Base-by-base conservation (phyloP, 768 basidiomycete species). In the Rhizopogon vesiculosus region DNA sequence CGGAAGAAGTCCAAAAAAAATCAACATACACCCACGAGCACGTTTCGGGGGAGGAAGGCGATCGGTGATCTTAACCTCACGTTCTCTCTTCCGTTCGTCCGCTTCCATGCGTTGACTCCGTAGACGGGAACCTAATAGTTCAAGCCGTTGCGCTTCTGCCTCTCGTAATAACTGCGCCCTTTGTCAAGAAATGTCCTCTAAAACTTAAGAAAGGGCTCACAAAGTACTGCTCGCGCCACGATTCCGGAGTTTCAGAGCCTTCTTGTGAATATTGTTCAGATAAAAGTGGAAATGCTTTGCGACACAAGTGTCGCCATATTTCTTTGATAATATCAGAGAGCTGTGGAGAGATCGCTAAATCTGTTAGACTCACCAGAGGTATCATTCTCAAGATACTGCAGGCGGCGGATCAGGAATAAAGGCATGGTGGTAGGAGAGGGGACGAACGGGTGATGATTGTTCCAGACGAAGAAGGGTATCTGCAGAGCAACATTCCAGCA, bases 1-100 rank as follows among this genome's bases (percentile, higher is more conserved):
- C 40, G 38, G 43, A 42, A 31, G 15, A 38, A 44, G 29, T 12
- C 15, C 12, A 45, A 64, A 28, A 25, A 13, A 18, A 28, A 7
- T 12, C 12, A n/a, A 45, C 44, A 3, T 55, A 33, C 33, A 55
- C 7, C 52, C 39, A 71, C 79, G 81, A 35, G 76, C 62, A 50
- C 89, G 86, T 71, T 89, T 91, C 29, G 77, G 61, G 19, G 82
- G 84, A 28, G 87, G 88, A 13, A 87, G 60, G 59, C 74, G 79
- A 68, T 89, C 87, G 16, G 87, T 91, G 51, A 85, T 62, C 67
- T 89, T 91, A 56, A 93, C 80, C 69, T 87, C 84, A 56, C 83
- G 78, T 69, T 87, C 87, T 68, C 79, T 89, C 75, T 87, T 91
- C 59, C 84, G 84, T 65, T 86, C 84, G 39, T 85, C 87, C 10